Evolutionary conservation across 345 rosid genomes (phyloP), one percentile per base, ranked within the genome.

Genomic region (Lepidium africanum): DNA sequence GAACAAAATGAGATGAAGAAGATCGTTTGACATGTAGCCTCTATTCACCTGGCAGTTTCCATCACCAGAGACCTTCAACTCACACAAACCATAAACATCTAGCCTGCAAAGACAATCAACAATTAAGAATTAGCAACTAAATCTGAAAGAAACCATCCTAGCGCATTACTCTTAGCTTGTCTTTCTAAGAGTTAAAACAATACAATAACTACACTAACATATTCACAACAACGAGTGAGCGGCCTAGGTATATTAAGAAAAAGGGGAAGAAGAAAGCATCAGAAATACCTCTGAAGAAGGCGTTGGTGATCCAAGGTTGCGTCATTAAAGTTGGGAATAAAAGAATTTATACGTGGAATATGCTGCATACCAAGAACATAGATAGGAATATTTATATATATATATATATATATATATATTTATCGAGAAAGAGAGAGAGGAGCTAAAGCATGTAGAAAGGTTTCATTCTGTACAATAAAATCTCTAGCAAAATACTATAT

Each of bases 21-120:
- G 45, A 45, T 15, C 10, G 15, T 21, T 42, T 35, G 42, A 65
- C 41, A 59, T 25, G 15, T 70, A 27, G 62, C 42, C 42, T 53
- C n/a, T 11, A 47, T 48, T 69, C 79, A 90, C 98, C 97, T 90
- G 98, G 70, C 98, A 93, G 72, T 93, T 93, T 64, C 98, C 98
- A 74, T 93, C 98, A 47, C 98, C 97, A 15, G 93, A 86, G 73
- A 93, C 96, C 77, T 88, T 90, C 67, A 88, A 84, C 82, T 93
- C 98, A 63, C 55, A 84, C 63, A 93, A 77, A 67, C 96, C 87
- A 80, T 90, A 88, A 65, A 80, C 79, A 49, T 87, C 76, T 58
- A 93, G 77, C 89, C 97, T 93, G 80, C n/a, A 30, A 78, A 59
- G 61, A 67, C 51, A 30, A 62, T 14, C 16, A 57, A 66, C 7